Evolutionary conservation across 345 rosid genomes (phyloP), one percentile per base, ranked within the genome.

Genomic region (Eucalyptus regnans): DNA sequence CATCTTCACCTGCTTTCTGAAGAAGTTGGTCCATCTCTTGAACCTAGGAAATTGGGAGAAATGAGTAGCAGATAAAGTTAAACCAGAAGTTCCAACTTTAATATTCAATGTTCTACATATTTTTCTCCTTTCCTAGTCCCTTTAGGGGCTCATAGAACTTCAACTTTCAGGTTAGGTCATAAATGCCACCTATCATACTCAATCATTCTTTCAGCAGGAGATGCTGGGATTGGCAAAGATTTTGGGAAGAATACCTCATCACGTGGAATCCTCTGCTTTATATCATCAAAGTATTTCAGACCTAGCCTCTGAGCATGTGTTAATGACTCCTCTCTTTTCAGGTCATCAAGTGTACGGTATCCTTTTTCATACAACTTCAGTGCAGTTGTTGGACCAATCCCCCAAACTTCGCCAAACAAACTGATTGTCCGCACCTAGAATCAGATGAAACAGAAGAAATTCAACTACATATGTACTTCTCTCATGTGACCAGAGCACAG

Each of bases 381-480:
- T 64, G 99, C 98, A 88, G 99, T 98, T 87, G 99, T 96, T 51
- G 99, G 98, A 90, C 99, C 99, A 87, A 96, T 92, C 86, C 99
- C 99, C 99, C 99, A 96, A 86, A 98, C 96, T 92, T 98, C 99
- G 83, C 98, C 99, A 92, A 98, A 96, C 81, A 97, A 91, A 90
- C 91, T 95, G 86, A 98, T 94, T 20, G 99, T 93, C 81, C 94
- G 93, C 81, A 98, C 99, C 99, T 98, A 91, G 29, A 89, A 80
- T 89, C 66, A 79, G 54, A 68, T 87, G 50, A 89, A 89, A 76
- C 48, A 10, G 48, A 76, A 76, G 84, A 41, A 86, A 84, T 79
- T 85, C 37, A 49, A 86, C 86, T 37, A 43, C 66, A 17, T 58
- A 41, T 76, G 84, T 76, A 41, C 84, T 76, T 37, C 87, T 86